Evolutionary conservation across 768 basidiomycete genomes (phyloP).

Genomic region (Trametes punicea): DNA sequence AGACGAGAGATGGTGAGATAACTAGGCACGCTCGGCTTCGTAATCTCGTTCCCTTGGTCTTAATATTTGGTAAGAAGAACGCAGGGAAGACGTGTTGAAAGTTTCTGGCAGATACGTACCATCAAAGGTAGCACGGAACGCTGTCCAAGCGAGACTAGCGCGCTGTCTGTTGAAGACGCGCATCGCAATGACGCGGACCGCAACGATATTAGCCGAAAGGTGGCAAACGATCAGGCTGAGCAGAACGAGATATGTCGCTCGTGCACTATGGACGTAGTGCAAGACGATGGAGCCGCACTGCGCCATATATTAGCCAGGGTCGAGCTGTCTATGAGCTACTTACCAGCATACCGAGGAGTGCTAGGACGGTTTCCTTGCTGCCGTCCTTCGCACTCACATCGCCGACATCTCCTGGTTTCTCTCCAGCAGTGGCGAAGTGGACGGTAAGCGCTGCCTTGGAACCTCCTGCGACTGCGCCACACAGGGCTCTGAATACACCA

Average conservation of each 20-base stretch:
- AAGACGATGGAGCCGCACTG: conserved; percentile 62
- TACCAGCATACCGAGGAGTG: conserved; percentile 67
- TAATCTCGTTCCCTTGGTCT: conserved; percentile 21
- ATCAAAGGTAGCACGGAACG: conserved; percentile 29
- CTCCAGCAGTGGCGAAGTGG: conserved; percentile 56
- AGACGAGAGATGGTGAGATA: conserved; percentile 1
- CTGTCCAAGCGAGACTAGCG: conserved; percentile 48
- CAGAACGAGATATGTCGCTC: conserved; percentile 49
- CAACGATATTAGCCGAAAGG: conserved; percentile 55
- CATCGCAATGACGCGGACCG: conserved; percentile 54
- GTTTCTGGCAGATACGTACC: conserved; percentile 1
- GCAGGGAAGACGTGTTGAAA: no score
- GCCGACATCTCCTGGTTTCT: conserved; percentile 58
- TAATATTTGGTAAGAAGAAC: no score
- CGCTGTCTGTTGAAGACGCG: conserved; percentile 62
- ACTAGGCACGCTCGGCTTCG: neutral
- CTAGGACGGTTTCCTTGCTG: conserved; percentile 68
- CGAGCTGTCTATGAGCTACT: conserved; percentile 19
- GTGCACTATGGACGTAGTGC: conserved; percentile 47
- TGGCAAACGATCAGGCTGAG: conserved; percentile 52
- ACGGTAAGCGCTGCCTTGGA: conserved; percentile 68
- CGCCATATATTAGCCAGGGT: neutral
- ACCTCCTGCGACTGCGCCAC: conserved; percentile 62
- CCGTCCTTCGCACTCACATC: conserved; percentile 72
- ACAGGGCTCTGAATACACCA: conserved; percentile 55